A percentile compares a stretch with the other conserved stretches of the same genome.
Evolutionary conservation across 83 land plant species (phyloP).

Genomic region (Picea mariana): DNA sequence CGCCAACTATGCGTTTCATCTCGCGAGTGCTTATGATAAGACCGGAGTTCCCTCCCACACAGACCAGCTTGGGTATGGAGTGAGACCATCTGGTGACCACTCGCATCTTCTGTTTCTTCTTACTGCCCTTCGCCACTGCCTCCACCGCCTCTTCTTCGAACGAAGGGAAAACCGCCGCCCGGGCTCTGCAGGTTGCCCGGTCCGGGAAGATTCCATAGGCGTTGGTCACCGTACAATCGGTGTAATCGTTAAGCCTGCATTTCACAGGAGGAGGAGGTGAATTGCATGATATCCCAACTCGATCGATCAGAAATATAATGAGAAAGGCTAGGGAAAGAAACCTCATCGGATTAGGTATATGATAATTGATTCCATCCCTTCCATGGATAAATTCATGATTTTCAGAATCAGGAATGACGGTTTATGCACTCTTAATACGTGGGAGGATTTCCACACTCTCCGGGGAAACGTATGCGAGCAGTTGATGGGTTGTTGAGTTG

Average conservation of each 20-base stretch:
- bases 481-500: too few relatives aligned
- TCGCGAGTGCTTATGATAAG: constrained; percentile 54
- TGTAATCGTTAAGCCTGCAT: constrained; percentile 16
- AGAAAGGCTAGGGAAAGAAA: too few relatives aligned
- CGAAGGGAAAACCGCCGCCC: constrained; percentile 47
- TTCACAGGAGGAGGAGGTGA: constrained; percentile 42
- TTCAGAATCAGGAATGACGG: too few relatives aligned
- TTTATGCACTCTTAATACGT: too few relatives aligned
- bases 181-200: constrained; percentile 50
- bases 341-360: too few relatives aligned
- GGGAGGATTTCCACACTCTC: too few relatives aligned
- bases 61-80: constrained; percentile 73
- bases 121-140: constrained; percentile 52
- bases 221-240: constrained; percentile 51
- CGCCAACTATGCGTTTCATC: constrained; percentile 21
- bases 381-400: too few relatives aligned
- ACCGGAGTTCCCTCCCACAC: constrained; percentile 47
- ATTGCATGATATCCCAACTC: neutral
- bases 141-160: constrained; percentile 55
- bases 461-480: too few relatives aligned
- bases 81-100: constrained; percentile 57
- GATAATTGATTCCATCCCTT: too few relatives aligned
- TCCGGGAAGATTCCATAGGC: constrained; percentile 63
- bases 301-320: too few relatives aligned
- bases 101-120: constrained; percentile 45